These are phyloP conservation scores for Rhodotorula paludigena DNA, from an alignment of 768 basidiomycete species.

Conservation along the genomic window DNA sequence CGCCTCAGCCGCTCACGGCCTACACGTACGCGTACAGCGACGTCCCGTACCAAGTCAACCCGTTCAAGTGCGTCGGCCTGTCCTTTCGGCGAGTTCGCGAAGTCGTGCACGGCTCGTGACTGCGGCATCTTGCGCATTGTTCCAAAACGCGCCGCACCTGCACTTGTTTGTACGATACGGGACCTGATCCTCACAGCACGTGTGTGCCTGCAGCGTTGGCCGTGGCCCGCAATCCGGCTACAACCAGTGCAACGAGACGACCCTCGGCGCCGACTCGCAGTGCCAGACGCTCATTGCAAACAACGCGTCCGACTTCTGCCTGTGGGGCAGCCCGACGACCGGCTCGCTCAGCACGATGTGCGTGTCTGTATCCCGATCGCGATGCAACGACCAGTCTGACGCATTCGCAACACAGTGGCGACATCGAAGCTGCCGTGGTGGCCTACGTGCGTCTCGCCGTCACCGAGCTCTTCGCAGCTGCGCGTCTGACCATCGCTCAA, in stretches of 20 bases:
- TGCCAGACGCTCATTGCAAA: slow-evolving; percentile 40
- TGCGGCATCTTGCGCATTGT: neutral
- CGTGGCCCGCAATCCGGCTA: slow-evolving; percentile 24
- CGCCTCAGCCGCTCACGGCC: slow-evolving; percentile 18
- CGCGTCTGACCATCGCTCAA: no score
- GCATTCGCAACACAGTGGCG: neutral
- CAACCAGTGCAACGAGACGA: slow-evolving; percentile 29
- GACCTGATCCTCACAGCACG: neutral
- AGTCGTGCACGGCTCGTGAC: no score
- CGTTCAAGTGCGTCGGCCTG: slow-evolving; percentile 5
- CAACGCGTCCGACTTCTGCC: slow-evolving; percentile 36
- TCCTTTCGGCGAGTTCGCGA: neutral
- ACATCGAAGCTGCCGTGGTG: slow-evolving; percentile 34
- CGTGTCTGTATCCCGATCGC: neutral
- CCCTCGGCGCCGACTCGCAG: slow-evolving; percentile 2
- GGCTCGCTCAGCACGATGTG: slow-evolving; percentile 1
- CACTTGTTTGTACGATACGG: neutral
- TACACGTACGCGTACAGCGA: slow-evolving; percentile 28
- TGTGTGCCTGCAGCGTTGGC: neutral
- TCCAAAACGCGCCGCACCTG: neutral
- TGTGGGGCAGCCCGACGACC: slow-evolving; percentile 28
- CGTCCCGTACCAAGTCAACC: slow-evolving; percentile 34
- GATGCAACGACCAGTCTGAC: neutral
- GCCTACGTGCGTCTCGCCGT: slow-evolving; percentile 11
- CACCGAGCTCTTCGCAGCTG: neutral